phyloP scores from a whole-genome alignment of 1,284 basidiomycete species.

The Rhodotorula sp. region DNA sequence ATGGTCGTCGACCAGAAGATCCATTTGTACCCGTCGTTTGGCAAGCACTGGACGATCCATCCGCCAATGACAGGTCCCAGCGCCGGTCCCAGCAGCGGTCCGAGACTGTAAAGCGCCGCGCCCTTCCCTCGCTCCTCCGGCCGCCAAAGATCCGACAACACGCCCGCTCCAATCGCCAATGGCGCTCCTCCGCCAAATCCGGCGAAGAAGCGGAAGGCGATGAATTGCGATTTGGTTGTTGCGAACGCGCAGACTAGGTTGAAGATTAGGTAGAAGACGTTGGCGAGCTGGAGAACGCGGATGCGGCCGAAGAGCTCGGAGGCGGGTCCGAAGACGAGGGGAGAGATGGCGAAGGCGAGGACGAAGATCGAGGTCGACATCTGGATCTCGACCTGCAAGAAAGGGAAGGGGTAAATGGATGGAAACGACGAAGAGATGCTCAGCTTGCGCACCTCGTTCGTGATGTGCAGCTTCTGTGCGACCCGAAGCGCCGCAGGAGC shows the following conservation, averaged over 20 bases:
- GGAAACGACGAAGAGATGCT: background rate
- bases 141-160: slow-evolving; percentile 67
- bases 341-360: slow-evolving; percentile 56
- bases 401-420: background rate
- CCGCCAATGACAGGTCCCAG: slow-evolving; percentile 5
- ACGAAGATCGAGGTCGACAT: slow-evolving; percentile 67
- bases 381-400: slow-evolving; percentile 52
- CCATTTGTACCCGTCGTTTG: slow-evolving; percentile 49
- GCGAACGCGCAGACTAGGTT: slow-evolving; percentile 60
- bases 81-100: slow-evolving; percentile 46
- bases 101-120: slow-evolving; percentile 66
- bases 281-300: slow-evolving; percentile 32
- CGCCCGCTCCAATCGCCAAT: slow-evolving; percentile 52
- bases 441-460: slow-evolving; percentile 46
- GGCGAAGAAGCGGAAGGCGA: slow-evolving; percentile 47
- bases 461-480: slow-evolving; percentile 60
- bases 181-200: slow-evolving; percentile 48
- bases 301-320: slow-evolving; percentile 57
- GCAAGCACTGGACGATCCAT: slow-evolving; percentile 48
- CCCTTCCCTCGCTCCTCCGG: slow-evolving; percentile 66
- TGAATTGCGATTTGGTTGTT: slow-evolving; percentile 55
- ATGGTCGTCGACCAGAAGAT: slow-evolving; percentile 65
- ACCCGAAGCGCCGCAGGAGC: slow-evolving; percentile 63
- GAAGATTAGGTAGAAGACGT: slow-evolving; percentile 40
- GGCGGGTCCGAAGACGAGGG: slow-evolving; percentile 59